Percentiles rank a stretch among this genome's conserved stretches.
phyloP scores from a whole-genome alignment of 805 yeast genomes.

The Ogataea philodendri region DNA sequence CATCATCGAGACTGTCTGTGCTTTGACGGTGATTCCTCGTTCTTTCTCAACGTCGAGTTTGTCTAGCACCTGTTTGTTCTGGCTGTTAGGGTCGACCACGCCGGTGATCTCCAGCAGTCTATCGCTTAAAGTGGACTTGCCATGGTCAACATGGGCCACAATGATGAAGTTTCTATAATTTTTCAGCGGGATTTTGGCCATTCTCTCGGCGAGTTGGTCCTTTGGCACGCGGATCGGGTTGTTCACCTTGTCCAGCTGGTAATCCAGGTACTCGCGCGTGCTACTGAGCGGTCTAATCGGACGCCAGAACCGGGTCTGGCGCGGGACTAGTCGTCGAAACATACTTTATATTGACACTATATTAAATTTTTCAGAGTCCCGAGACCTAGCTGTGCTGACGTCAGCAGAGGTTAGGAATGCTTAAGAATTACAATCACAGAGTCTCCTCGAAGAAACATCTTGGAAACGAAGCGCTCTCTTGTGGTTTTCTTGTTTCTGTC shows the following conservation, averaged over 20 bases:
- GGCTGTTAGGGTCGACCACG: constrained; percentile 69
- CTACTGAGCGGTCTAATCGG: neutral
- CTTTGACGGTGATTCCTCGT: constrained; percentile 94
- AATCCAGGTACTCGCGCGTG: constrained; percentile 25
- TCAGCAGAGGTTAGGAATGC: constrained; percentile 15
- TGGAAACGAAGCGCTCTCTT: constrained; percentile 78
- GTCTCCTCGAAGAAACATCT: constrained; percentile 93
- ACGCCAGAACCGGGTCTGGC: constrained; percentile 2
- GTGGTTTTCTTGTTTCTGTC: constrained; percentile 34
- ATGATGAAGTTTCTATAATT: constrained; percentile 88
- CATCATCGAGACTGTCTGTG: constrained; percentile 94
- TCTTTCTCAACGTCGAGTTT: constrained; percentile 92
- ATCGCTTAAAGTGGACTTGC: constrained; percentile 86
- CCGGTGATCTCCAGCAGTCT: constrained; percentile 84
- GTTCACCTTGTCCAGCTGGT: constrained; percentile 24
- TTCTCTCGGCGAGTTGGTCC: constrained; percentile 40
- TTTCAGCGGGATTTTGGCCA: constrained; percentile 75
- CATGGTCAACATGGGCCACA: constrained; percentile 90
- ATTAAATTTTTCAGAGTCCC: constrained; percentile 5
- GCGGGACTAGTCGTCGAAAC: constrained; percentile 7
- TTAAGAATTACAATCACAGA: constrained; percentile 78
- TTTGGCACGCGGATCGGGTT: constrained; percentile 29
- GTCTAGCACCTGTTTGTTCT: constrained; percentile 82
- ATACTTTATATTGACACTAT: constrained; percentile 3
- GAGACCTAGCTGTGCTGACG: constrained; percentile 4